Base-by-base conservation (phyloP, 768 basidiomycete species). In the Xanthoconium stramineum region DNA sequence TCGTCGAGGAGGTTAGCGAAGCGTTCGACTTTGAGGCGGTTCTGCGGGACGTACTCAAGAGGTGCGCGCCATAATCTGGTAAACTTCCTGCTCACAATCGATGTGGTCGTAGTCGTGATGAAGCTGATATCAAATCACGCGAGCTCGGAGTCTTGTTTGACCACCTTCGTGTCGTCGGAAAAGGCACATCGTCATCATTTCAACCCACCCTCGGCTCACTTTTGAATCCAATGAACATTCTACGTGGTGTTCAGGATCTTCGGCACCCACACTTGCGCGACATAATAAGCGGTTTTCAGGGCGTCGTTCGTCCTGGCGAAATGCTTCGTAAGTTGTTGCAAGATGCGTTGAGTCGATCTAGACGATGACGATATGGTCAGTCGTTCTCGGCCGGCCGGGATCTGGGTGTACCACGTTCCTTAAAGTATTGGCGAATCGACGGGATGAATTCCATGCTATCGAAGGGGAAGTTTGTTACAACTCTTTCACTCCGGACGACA, bases 381-480 rank as follows among this genome's bases (percentile, higher is more conserved):
- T 95, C 15, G 92, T 94, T 12, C 80, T 94, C 28, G 93, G 93
- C 24, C 80, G 91, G 32, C 93, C 93, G 1, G 89, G 89, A 14
- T 84, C 90, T 0, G 93, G 94, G 3, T 95, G 93, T 68, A 85
- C 81, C 30, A 92, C 94, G 0, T 77, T 97, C 47, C 81, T 97
- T 52, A 93, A 93, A 70, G 80, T 81, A 0, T 80, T 96, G 47
- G 80, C 93, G 17, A 94, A 94, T 66, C 83, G 85, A 59, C 81
- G 85, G 1, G 74, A 76, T 4, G 87, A 87, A 56, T 95, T 80
- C 62, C 78, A 89, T 54, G 66, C 74, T 3, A 80, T 95, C 19
- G 70, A 83, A 35, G 93, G 93, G 28, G 76, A 86, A 0, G 80
- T 94, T 3, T 74, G 76, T 46, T 97, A 95, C 65, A 89, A 90